These are phyloP conservation scores for Cystobasidium slooffiae DNA, from an alignment of 1,284 basidiomycete genomes.

Conservation along the genomic window DNA sequence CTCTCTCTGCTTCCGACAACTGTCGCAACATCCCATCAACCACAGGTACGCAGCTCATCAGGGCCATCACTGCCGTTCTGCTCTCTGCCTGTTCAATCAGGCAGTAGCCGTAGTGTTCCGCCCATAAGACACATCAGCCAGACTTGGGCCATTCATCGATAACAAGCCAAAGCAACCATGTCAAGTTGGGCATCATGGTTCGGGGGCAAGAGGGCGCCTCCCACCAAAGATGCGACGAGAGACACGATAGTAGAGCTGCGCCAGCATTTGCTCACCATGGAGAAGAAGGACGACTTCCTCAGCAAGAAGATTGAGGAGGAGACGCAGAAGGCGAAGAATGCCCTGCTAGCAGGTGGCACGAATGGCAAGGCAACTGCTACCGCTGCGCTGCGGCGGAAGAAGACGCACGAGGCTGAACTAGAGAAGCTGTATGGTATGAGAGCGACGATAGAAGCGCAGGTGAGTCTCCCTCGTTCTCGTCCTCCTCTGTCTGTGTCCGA, in stretches of 20 bases:
- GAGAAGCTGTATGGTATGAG: slow-evolving; percentile 84
- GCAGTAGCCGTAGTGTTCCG: neutral
- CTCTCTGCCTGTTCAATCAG: neutral
- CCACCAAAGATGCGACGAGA: slow-evolving; percentile 54
- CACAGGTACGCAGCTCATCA: too few relatives aligned
- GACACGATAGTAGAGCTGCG: slow-evolving; percentile 60
- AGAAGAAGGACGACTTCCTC: slow-evolving; percentile 98
- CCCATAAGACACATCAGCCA: neutral
- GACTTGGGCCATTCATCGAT: neutral
- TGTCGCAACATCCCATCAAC: too few relatives aligned
- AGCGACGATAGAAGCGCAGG: slow-evolving; percentile 93
- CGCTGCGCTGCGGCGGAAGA: slow-evolving; percentile 93
- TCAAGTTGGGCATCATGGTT: slow-evolving; percentile 80
- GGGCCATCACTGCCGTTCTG: too few relatives aligned
- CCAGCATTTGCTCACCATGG: slow-evolving; percentile 75
- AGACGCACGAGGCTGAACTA: slow-evolving; percentile 84
- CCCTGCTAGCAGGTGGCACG: slow-evolving; percentile 21
- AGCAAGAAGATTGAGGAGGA: slow-evolving; percentile 98
- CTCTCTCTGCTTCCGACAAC: too few relatives aligned
- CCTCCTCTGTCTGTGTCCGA: neutral
- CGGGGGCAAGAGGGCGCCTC: slow-evolving; percentile 53
- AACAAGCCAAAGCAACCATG: slow-evolving; percentile 65
- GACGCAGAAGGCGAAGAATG: slow-evolving; percentile 80
- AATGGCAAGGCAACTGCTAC: slow-evolving; percentile 68
- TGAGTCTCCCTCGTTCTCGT: slow-evolving; percentile 45